Percentiles rank a stretch among this genome's conserved stretches.
phyloP scores from a whole-genome alignment of 768 basidiomycete species.

The Austroboletus eburneus region DNA sequence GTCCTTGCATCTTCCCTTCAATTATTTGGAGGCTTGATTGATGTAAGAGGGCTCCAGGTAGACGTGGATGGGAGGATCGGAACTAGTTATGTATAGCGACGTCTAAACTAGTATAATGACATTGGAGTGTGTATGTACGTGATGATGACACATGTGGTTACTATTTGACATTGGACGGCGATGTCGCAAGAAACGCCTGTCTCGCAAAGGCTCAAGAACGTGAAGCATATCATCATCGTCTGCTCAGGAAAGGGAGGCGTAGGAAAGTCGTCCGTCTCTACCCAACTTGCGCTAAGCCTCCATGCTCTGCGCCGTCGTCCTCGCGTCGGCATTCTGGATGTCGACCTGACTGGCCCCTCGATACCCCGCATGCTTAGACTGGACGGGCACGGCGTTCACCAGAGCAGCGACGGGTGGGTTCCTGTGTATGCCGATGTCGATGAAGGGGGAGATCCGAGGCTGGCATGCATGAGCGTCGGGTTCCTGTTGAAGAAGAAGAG shows the following conservation, averaged over 20 bases:
- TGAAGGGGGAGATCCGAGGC: conserved; percentile 52
- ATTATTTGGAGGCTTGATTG: conserved; percentile 52
- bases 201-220: conserved; percentile 60
- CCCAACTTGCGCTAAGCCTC: conserved; percentile 87
- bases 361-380: conserved; percentile 94
- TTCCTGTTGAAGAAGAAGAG: conserved; percentile 87
- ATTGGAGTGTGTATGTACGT: background rate
- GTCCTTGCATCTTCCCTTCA: conserved; percentile 66
- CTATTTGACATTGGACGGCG: background rate
- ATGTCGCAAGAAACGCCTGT: conserved; percentile 53
- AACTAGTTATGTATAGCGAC: conserved; percentile 1
- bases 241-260: conserved; percentile 97
- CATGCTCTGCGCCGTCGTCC: conserved; percentile 61
- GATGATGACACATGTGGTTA: no score
- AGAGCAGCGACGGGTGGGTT: conserved; percentile 95
- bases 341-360: conserved; percentile 92
- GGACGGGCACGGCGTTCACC: conserved; percentile 83
- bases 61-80: conserved; percentile 16
- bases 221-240: conserved; percentile 88
- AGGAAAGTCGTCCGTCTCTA: conserved; percentile 94
- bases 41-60: conserved; percentile 65
- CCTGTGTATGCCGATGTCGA: conserved; percentile 85
- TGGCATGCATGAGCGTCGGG: conserved; percentile 96
- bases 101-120: conserved; percentile 6
- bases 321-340: conserved; percentile 85